phyloP scores from a whole-genome alignment of 2,329 filamentous ascomycete genomes.

The Furcasterigmium sp. region DNA sequence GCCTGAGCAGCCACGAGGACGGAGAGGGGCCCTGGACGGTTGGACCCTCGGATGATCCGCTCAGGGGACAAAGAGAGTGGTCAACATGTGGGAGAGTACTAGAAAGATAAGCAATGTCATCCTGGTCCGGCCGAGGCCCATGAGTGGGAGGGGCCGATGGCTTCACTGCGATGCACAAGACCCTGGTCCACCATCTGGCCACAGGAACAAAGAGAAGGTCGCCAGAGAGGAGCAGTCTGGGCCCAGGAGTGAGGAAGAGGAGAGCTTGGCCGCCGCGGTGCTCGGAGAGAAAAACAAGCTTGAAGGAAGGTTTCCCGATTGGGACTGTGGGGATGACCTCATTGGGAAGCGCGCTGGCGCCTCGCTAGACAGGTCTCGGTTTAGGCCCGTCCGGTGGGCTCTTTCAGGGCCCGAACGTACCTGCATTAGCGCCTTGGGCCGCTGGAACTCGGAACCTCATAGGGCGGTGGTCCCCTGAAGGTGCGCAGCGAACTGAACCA shows the following conservation, averaged over 20 bases:
- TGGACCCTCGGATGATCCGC: background rate
- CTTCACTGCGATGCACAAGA: too few species aligned
- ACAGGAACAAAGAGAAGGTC: background rate
- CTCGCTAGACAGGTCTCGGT: background rate
- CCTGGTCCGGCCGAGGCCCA: too few species aligned
- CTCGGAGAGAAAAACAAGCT: background rate
- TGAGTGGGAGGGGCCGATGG: background rate
- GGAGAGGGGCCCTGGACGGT: too few species aligned
- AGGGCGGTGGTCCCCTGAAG: too few species aligned
- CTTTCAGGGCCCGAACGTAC: background rate
- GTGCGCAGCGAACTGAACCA: too few species aligned
- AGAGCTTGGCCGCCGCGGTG: background rate
- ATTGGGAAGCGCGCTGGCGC: background rate
- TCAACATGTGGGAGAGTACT: background rate
- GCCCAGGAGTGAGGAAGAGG: background rate
- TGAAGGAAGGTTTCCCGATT: background rate
- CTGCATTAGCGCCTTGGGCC: constrained; percentile 1
- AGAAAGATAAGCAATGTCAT: too few species aligned
- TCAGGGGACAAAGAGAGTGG: too few species aligned
- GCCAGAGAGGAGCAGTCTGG: background rate
- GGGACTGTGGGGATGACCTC: background rate
- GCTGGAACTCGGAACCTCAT: too few species aligned
- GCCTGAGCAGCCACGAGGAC: background rate
- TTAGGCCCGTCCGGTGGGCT: background rate
- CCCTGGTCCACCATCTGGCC: too few species aligned